A percentile compares a stretch with the other conserved stretches of the same genome.
Conservation (phyloP, 2,329 filamentous ascomycete species). For the Cordyceps fumosorosea region DNA sequence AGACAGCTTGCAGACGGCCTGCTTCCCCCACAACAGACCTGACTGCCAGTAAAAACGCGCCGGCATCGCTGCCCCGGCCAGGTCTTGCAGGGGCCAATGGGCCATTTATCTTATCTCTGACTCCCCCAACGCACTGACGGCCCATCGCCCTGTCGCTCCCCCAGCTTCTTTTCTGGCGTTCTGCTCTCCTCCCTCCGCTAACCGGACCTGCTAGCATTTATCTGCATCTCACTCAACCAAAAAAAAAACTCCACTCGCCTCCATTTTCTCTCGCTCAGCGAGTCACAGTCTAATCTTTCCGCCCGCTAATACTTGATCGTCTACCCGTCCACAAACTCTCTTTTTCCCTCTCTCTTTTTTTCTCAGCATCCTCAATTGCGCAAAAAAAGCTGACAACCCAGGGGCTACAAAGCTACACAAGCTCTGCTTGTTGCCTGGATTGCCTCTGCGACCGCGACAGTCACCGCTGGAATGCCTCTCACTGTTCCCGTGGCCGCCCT, state of each 20-base stretch:
- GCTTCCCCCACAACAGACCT: not conserved
- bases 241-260: not conserved
- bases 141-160: not conserved
- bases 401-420: not conserved
- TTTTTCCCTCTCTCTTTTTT: not conserved
- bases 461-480: slow-evolving; percentile 30
- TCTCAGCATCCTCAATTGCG: not conserved
- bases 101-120: slow-evolving; percentile 9
- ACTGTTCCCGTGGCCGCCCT: slow-evolving; percentile 33
- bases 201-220: slow-evolving; percentile 2
- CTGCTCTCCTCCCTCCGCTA: slow-evolving; percentile 1
- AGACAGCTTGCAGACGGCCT: too few species aligned
- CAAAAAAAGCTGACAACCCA: not conserved
- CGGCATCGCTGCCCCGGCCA: slow-evolving; percentile 4
- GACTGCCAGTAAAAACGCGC: not conserved
- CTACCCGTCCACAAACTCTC: slow-evolving; percentile 1
- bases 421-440: not conserved
- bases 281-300: slow-evolving; percentile 3
- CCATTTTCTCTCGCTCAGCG: not conserved
- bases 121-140: not conserved
- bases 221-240: slow-evolving; percentile 5
- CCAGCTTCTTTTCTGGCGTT: not conserved
- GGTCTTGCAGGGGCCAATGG: not conserved
- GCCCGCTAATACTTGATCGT: not conserved
- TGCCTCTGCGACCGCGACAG: slow-evolving; percentile 2